Evolutionary conservation across 805 yeast species (phyloP).

Genomic region (Zygosaccharomyces siamensis): DNA sequence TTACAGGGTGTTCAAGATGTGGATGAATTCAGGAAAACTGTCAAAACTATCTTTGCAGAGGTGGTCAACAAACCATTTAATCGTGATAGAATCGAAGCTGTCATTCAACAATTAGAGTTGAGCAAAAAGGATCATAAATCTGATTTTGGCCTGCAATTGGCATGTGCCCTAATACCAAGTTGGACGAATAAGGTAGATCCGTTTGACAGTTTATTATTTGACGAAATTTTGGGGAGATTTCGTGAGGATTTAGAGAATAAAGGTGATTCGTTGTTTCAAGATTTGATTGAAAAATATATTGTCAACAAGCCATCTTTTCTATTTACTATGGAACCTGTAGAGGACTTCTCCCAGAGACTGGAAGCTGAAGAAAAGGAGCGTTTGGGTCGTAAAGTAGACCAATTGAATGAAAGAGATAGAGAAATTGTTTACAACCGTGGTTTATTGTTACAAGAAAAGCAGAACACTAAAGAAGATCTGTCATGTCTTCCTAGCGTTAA

Average conservation of each 20-base stretch:
- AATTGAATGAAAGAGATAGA: conserved; percentile 52
- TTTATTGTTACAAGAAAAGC: conserved; percentile 52
- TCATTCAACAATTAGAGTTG: conserved; percentile 83
- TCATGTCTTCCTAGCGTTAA: conserved; percentile 76
- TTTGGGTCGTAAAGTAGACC: conserved; percentile 40
- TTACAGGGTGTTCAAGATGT: conserved; percentile 66
- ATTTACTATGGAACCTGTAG: conserved; percentile 72
- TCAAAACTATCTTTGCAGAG: conserved; percentile 45
- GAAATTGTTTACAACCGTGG: conserved; percentile 58
- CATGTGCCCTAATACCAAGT: conserved; percentile 71
- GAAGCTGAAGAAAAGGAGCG: conserved; percentile 54
- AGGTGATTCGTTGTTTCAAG: conserved; percentile 56
- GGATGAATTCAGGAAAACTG: conserved; percentile 42
- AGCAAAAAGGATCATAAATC: conserved; percentile 82
- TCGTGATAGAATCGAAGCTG: conserved; percentile 66
- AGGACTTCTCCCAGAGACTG: conserved; percentile 46
- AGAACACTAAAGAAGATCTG: conserved; percentile 64
- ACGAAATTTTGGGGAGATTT: conserved; percentile 54
- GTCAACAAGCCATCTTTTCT: conserved; percentile 55
- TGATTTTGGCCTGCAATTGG: conserved; percentile 77
- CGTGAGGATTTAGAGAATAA: conserved; percentile 50
- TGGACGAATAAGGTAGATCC: conserved; percentile 86
- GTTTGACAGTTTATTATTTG: conserved; percentile 60
- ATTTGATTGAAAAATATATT: conserved; percentile 51
- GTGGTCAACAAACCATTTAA: conserved; percentile 46